phyloP scores from a whole-genome alignment of 495 filamentous ascomycete genomes.

The Bombardia bombarda region DNA sequence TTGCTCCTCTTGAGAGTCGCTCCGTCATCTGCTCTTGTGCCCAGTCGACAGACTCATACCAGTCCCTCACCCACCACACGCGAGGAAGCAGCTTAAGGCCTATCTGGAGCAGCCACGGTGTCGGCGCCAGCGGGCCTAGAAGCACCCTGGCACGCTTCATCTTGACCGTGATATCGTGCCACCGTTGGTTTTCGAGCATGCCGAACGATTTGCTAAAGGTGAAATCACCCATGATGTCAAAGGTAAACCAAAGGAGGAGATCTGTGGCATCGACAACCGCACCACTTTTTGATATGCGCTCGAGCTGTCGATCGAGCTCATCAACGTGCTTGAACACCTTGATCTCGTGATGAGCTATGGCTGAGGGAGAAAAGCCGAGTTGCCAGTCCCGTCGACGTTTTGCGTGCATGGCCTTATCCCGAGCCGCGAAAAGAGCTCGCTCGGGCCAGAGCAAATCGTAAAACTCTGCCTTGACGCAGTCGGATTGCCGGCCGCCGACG shows the following conservation, averaged over 20 bases:
- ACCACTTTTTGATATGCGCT: background rate
- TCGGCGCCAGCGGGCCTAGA: conserved; percentile 25
- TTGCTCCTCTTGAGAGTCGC: conserved; percentile 16
- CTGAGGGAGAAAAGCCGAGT: background rate
- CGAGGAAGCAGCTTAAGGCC: conserved; percentile 20
- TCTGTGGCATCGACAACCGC: conserved; percentile 1
- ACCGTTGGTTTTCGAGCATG: conserved; percentile 30
- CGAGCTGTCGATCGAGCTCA: background rate
- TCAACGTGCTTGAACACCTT: background rate
- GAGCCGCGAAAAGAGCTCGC: background rate
- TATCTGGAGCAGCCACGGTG: conserved; percentile 32
- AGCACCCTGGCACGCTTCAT: conserved; percentile 25
- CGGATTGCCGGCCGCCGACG: conserved; percentile 21
- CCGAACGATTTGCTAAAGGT: conserved; percentile 16
- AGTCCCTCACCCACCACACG: conserved; percentile 22
- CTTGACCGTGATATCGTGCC: conserved; percentile 22
- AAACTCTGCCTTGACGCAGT: conserved; percentile 17
- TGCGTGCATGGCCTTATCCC: background rate
- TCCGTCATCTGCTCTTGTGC: conserved; percentile 27
- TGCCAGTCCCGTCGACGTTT: background rate
- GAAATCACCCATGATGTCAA: conserved; percentile 6
- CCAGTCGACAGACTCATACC: conserved; percentile 22
- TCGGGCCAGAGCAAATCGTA: background rate
- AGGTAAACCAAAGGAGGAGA: conserved; percentile 24
- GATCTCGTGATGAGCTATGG: background rate